Evolutionary conservation across 139 green algal genomes (phyloP).

Genomic region (Diplosphaera chodatii): DNA sequence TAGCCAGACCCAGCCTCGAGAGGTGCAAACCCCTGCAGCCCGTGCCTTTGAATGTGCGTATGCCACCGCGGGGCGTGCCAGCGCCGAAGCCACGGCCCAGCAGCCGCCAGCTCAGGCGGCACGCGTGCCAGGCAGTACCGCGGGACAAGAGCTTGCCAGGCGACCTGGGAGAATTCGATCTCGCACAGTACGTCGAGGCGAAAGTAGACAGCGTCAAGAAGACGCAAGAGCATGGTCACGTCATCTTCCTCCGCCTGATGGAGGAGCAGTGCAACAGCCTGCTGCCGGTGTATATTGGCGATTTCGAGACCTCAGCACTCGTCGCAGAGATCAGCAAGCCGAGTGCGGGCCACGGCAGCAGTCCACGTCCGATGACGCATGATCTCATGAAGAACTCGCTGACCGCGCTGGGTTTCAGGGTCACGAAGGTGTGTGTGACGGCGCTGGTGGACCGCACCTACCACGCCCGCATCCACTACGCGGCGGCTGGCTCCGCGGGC

Average conservation of each 20-base stretch:
- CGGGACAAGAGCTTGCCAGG: not conserved
- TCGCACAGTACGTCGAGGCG: constrained; percentile 17
- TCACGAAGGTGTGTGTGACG: constrained; percentile 52
- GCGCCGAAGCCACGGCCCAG: not conserved
- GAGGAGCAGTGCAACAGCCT: constrained; percentile 23
- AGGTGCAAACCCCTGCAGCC: not conserved
- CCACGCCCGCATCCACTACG: constrained; percentile 44
- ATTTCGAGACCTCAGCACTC: constrained; percentile 39
- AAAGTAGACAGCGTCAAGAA: constrained; percentile 21
- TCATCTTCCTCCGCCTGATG: constrained; percentile 41
- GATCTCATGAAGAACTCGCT: constrained; percentile 59
- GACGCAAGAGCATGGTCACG: constrained; percentile 28
- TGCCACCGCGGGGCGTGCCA: not conserved
- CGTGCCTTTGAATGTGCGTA: not conserved
- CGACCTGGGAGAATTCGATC: constrained; percentile 9
- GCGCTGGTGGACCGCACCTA: constrained; percentile 54
- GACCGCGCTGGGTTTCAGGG: constrained; percentile 37
- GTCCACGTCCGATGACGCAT: constrained; percentile 55
- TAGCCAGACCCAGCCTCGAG: not conserved
- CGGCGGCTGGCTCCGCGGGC: not conserved
- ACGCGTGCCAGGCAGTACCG: not conserved
- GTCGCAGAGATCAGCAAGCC: constrained; percentile 42
- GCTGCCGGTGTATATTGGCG: constrained; percentile 46
- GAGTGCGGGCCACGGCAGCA: no score
- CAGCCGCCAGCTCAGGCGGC: not conserved